Conservation (phyloP, 257 asterid genomes). For the Mentha longifolia region DNA sequence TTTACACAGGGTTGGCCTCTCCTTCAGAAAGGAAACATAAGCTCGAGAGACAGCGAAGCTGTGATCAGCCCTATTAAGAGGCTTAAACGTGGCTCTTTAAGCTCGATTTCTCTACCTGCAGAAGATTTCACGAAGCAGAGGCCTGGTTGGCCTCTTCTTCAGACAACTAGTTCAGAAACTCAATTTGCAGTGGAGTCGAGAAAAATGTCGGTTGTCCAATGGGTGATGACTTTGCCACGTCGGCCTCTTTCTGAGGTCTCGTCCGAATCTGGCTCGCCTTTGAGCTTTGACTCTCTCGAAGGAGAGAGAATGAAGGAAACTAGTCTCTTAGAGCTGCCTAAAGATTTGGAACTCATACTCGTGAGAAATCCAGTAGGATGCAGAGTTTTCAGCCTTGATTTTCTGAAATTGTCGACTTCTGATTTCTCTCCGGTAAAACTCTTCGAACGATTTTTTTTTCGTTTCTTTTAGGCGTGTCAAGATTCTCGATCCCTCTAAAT, state of each 20-base stretch:
- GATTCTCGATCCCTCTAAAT: slow-evolving; percentile 20
- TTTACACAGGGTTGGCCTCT: slow-evolving; percentile 87
- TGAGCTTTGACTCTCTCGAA: slow-evolving; percentile 33
- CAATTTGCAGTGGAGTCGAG: slow-evolving; percentile 54
- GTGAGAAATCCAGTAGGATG: slow-evolving; percentile 48
- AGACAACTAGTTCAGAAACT: slow-evolving; percentile 56
- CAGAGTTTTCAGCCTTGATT: slow-evolving; percentile 61
- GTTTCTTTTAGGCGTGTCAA: not conserved
- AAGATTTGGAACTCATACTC: slow-evolving; percentile 59
- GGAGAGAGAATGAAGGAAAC: slow-evolving; percentile 21
- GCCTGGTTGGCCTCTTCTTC: slow-evolving; percentile 98
- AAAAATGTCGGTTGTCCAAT: slow-evolving; percentile 82
- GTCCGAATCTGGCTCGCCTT: slow-evolving; percentile 41
- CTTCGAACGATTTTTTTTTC: not conserved
- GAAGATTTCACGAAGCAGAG: slow-evolving; percentile 66
- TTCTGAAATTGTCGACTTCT: slow-evolving; percentile 56
- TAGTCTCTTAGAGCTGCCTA: slow-evolving; percentile 40
- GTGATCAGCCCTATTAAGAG: slow-evolving; percentile 35
- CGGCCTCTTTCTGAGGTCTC: slow-evolving; percentile 52
- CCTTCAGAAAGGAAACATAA: slow-evolving; percentile 48
- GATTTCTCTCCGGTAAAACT: slow-evolving; percentile 64
- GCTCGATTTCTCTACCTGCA: slow-evolving; percentile 68
- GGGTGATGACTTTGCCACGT: slow-evolving; percentile 83
- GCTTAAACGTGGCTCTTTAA: slow-evolving; percentile 55
- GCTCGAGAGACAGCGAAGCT: slow-evolving; percentile 39